phyloP scores from a whole-genome alignment of 2,329 filamentous ascomycete genomes.

The Neurospora crassa region DNA sequence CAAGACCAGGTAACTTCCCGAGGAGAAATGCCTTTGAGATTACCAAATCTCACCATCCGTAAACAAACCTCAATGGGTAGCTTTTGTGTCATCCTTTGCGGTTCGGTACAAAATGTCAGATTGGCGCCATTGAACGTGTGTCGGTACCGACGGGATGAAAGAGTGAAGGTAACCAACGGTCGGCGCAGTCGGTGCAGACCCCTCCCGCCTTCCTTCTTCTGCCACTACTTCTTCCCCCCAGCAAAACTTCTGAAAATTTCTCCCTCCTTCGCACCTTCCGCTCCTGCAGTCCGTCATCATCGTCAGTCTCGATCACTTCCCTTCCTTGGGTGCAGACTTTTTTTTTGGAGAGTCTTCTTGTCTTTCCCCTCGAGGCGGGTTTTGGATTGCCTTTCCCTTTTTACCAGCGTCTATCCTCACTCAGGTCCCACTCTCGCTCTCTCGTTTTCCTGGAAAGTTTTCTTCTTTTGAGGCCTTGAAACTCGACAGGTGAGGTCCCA shows the following conservation, averaged over 20 bases:
- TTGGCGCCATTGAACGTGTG: not conserved
- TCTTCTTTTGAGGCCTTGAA: not conserved
- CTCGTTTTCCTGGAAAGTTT: slow-evolving; percentile 1
- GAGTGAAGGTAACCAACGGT: not conserved
- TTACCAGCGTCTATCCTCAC: slow-evolving; percentile 1
- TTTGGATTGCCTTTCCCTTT: slow-evolving; percentile 9
- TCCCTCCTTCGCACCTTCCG: not conserved
- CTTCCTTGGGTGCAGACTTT: not conserved
- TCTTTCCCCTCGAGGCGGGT: slow-evolving; percentile 1
- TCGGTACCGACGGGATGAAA: not conserved
- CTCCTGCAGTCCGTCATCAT: not conserved
- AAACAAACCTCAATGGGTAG: not conserved
- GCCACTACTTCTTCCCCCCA: not conserved
- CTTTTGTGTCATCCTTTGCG: not conserved
- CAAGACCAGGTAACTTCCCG: not conserved
- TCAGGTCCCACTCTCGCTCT: slow-evolving; percentile 4
- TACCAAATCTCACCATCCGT: not conserved
- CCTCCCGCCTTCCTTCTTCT: not conserved
- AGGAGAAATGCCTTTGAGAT: not conserved
- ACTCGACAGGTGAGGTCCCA: not conserved
- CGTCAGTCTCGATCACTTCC: not conserved
- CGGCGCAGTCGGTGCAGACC: not conserved
- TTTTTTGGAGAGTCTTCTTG: slow-evolving; percentile 7
- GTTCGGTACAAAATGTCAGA: not conserved
- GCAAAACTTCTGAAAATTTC: not conserved